Conservation (phyloP, 108 stramenopile genomes). For the Chaetoceros tenuissimus region DNA sequence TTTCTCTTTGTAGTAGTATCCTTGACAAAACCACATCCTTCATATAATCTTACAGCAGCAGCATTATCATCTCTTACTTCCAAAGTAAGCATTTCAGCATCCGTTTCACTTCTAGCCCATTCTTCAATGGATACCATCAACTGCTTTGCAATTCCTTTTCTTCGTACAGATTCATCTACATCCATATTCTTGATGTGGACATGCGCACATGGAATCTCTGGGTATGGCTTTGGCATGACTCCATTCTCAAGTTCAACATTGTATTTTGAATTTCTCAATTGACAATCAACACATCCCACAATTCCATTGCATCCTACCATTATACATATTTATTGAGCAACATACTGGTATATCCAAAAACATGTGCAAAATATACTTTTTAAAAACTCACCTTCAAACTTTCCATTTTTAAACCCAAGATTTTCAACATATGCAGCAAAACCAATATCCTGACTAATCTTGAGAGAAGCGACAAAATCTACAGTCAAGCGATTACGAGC, state of each 20-base stretch:
- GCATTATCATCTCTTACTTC: conserved; percentile 6
- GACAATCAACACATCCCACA: conserved; percentile 19
- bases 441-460: conserved; percentile 22
- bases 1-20: neutral
- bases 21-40: neutral
- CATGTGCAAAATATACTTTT: too few relatives aligned
- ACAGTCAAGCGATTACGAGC: conserved; percentile 24
- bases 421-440: conserved; percentile 16
- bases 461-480: conserved; percentile 20
- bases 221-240: conserved; percentile 10
- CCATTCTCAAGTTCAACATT: conserved; percentile 1
- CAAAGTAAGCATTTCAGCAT: conserved; percentile 27
- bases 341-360: too few relatives aligned
- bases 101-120: conserved; percentile 13
- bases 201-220: conserved; percentile 17
- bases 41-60: neutral
- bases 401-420: neutral
- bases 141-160: conserved; percentile 14
- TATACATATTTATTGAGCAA: too few relatives aligned
- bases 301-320: conserved; percentile 14
- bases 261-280: conserved; percentile 17
- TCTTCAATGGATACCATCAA: conserved; percentile 18
- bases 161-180: conserved; percentile 14
- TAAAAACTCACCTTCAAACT: too few relatives aligned
- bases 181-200: conserved; percentile 29